A percentile compares a stretch with the other conserved stretches of the same genome.
These are phyloP conservation scores for Plasmodium knowlesi DNA, from an alignment of 169 alveolate genomes.

Conservation along the genomic window DNA sequence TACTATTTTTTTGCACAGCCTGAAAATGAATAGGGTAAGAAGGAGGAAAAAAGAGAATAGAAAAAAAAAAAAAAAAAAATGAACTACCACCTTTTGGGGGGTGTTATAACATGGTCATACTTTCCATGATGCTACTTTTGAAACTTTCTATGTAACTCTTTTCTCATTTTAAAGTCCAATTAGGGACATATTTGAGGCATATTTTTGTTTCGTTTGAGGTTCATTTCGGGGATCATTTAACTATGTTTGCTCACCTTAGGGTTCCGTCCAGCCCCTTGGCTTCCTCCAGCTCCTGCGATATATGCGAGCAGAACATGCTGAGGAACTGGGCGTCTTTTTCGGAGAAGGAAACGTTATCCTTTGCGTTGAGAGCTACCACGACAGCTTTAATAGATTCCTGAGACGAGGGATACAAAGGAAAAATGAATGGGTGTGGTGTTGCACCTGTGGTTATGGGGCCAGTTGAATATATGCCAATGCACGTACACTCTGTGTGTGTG, in stretches of 20 bases:
- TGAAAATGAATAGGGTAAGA: conserved; percentile 5
- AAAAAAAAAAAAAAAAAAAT: conserved; percentile 9
- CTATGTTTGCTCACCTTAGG: conserved; percentile 17
- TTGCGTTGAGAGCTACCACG: conserved; percentile 17
- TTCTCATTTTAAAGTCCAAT: background rate
- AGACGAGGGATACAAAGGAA: background rate
- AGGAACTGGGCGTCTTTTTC: conserved; percentile 37
- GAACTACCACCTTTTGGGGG: background rate
- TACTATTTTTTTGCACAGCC: conserved; percentile 62
- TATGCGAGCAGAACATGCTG: conserved; percentile 27
- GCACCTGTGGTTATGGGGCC: background rate
- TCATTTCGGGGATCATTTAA: background rate
- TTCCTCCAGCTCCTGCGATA: conserved; percentile 38
- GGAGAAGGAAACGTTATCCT: conserved; percentile 7
- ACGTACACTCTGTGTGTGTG: background rate
- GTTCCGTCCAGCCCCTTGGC: background rate
- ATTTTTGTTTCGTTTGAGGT: background rate
- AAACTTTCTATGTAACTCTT: background rate
- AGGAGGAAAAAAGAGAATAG: background rate
- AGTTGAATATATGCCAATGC: background rate
- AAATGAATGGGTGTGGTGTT: background rate
- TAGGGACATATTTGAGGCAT: background rate
- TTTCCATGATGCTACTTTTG: background rate
- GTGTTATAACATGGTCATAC: background rate
- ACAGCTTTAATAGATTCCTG: conserved; percentile 34